Base-by-base conservation (phyloP, 129 eudicot species). In the Silybum marianum region DNA sequence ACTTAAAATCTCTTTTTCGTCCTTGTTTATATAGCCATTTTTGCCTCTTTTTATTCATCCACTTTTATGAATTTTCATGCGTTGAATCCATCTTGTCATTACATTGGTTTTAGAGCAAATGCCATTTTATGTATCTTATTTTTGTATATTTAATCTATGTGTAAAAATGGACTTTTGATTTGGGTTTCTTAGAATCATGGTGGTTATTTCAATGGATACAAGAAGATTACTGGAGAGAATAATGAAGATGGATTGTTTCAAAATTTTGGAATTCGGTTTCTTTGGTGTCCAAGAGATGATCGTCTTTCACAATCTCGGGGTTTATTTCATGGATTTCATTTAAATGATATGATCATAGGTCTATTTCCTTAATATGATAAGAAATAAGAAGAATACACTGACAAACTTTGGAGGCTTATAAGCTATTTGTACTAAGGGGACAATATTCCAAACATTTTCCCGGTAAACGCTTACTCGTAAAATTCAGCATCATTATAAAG, bases 181-280 rank as follows among this genome's bases (percentile, higher is more conserved):
- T 68, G 46, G 26, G 66, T 78, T 25, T 24, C 28, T 24, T 46
- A 16, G 4, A 39, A n/a, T 63, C 28, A 0, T 2, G 62, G 38
- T 65, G 36, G 28, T 54, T 38, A 32, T 22, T 16, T 3, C 13
- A 83, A 82, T 82, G 85, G 85, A 82, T 54, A 69, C 81, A 76
- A 70, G 30, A 26, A 26, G 30, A 26, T 26, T 26, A 26, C 78
- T 58, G 70, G 85, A 58, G 78, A 82, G 19, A 82, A 82, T 40
- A 51, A 16, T 51, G 87, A 74, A 80, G 84, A 89, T 74, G 82
- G 85, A 83, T 32, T 85, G n/a, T 84, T 76, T 21, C 74, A 86
- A 9, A 81, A 77, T 87, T 90, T 86, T 74, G 86, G 88, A 44
- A 83, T 92, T 72, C 92, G 98, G 62, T 85, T 90, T 70, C 93